A percentile compares a stretch with the other conserved stretches of the same genome.
These are phyloP conservation scores for Lactifluus piperatus DNA, from an alignment of 768 basidiomycete genomes.

Conservation along the genomic window DNA sequence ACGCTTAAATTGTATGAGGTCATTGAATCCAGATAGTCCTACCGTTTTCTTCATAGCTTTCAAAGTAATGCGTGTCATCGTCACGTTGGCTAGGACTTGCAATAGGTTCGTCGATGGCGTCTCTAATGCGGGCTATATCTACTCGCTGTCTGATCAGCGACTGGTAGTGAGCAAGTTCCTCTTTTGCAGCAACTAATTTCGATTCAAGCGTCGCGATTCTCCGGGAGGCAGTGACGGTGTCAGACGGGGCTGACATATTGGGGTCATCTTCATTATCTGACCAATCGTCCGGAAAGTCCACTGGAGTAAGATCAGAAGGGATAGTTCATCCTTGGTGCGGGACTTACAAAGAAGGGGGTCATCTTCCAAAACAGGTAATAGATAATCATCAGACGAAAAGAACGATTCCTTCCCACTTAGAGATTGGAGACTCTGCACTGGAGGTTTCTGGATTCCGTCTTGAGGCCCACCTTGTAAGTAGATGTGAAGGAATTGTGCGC, in stretches of 20 bases:
- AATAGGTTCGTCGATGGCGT: slow-evolving; percentile 29
- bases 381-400: slow-evolving; percentile 67
- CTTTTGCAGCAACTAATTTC: slow-evolving; percentile 49
- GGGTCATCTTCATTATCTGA: slow-evolving; percentile 62
- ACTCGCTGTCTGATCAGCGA: slow-evolving; percentile 46
- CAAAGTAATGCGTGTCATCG: slow-evolving; percentile 91
- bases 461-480: background rate
- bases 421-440: slow-evolving; percentile 45
- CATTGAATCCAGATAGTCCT: slow-evolving; percentile 2
- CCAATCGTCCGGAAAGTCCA: slow-evolving; percentile 67
- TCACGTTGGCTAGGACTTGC: slow-evolving; percentile 39
- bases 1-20: background rate
- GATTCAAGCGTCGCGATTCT: slow-evolving; percentile 52
- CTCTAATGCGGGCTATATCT: slow-evolving; percentile 36
- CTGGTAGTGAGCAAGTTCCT: slow-evolving; percentile 56
- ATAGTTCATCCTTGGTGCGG: background rate
- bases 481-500: background rate
- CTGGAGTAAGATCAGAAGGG: slow-evolving; percentile 5
- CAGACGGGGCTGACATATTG: slow-evolving; percentile 23
- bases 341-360: slow-evolving; percentile 83
- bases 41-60: slow-evolving; percentile 87
- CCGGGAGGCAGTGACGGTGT: slow-evolving; percentile 30
- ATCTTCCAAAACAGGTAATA: slow-evolving; percentile 74
- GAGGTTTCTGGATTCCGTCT: slow-evolving; percentile 4
- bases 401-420: slow-evolving; percentile 44